phyloP scores from a whole-genome alignment of 2,329 filamentous ascomycete species.

The Nemania abortiva region DNA sequence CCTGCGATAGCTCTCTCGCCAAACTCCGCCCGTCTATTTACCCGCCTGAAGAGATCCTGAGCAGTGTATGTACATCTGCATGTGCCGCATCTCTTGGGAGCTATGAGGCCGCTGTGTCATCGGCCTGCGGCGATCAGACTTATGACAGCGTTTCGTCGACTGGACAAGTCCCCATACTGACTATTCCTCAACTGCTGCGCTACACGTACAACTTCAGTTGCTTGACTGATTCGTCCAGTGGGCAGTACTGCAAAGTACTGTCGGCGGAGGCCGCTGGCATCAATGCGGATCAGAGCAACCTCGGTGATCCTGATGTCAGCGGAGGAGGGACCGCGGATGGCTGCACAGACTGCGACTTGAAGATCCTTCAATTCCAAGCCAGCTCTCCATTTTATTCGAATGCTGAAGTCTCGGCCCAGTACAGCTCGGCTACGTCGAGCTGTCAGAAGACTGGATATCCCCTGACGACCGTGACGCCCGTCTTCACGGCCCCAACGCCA shows the following conservation, averaged over 20 bases:
- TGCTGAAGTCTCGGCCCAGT: conserved; percentile 24
- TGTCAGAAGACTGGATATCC: conserved; percentile 7
- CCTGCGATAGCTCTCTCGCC: conserved; percentile 11
- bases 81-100: too few relatives aligned
- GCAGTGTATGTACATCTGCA: too few relatives aligned
- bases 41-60: conserved; percentile 6
- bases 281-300: neutral
- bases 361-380: conserved; percentile 29
- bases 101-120: too few relatives aligned
- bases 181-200: too few relatives aligned
- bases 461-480: neutral
- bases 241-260: too few relatives aligned
- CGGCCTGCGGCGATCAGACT: too few relatives aligned
- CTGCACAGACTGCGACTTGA: conserved; percentile 22
- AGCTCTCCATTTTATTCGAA: conserved; percentile 30
- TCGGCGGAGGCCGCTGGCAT: too few relatives aligned
- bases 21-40: conserved; percentile 12
- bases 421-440: conserved; percentile 15
- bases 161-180: too few relatives aligned
- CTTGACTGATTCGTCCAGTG: too few relatives aligned
- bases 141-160: too few relatives aligned
- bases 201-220: too few relatives aligned
- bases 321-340: conserved; percentile 1
- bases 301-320: conserved; percentile 5
- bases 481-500: conserved; percentile 10